Evolutionary conservation across 306 rosid species (phyloP).

Genomic region (Vicia villosa): DNA sequence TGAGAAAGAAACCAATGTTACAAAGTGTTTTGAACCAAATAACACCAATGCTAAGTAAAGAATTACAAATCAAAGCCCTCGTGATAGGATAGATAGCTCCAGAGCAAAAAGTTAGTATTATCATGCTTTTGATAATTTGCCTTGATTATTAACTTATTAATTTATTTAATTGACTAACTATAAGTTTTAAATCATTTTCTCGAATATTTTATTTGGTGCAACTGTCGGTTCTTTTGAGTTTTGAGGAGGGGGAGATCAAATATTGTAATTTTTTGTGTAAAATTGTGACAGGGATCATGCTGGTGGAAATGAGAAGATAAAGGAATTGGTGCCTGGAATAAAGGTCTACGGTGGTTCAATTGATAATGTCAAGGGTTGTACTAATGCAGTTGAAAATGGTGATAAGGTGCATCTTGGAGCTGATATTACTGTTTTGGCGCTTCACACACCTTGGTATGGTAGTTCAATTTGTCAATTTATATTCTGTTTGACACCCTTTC

Average conservation of each 20-base stretch:
- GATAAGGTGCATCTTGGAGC: constrained; percentile 80
- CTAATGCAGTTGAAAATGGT: constrained; percentile 78
- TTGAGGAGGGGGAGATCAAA: not conserved
- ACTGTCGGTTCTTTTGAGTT: not conserved
- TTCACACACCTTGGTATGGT: constrained; percentile 89
- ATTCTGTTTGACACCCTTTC: not conserved
- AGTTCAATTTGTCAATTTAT: not conserved
- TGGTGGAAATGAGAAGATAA: constrained; percentile 86
- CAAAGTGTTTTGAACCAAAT: too few species aligned
- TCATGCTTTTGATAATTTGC: too few species aligned
- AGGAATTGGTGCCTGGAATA: constrained; percentile 77
- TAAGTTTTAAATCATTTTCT: constrained; percentile 10
- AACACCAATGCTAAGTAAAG: too few species aligned
- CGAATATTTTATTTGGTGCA: not conserved
- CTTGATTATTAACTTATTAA: too few species aligned
- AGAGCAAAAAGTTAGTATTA: too few species aligned
- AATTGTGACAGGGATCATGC: constrained; percentile 72
- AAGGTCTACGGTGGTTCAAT: constrained; percentile 87
- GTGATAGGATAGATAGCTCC: too few species aligned
- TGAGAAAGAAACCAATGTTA: too few species aligned
- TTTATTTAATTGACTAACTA: not conserved
- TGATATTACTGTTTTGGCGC: constrained; percentile 62
- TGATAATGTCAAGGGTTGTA: constrained; percentile 90
- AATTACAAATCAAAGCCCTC: too few species aligned
- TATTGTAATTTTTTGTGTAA: not conserved